Conservation (phyloP, 2,329 filamentous ascomycete species). For the Acephala macrosclerotiorum region DNA sequence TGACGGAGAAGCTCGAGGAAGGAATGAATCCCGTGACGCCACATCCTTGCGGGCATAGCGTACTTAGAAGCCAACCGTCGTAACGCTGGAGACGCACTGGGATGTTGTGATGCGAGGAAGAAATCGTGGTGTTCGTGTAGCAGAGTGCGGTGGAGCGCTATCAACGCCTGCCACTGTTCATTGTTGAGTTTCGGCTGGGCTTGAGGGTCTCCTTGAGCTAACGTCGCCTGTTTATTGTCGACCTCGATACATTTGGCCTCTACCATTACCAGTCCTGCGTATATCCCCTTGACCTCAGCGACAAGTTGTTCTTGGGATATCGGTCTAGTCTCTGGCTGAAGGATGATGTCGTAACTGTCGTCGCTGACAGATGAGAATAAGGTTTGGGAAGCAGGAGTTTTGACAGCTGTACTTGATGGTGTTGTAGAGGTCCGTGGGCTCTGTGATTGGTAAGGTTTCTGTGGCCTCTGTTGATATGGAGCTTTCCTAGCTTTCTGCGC, state of each 20-base stretch:
- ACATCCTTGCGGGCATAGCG: constrained; percentile 92
- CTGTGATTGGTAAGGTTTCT: constrained; percentile 25
- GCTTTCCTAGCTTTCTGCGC: constrained; percentile 33
- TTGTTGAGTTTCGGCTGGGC: constrained; percentile 56
- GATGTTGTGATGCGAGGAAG: constrained; percentile 88
- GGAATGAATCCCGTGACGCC: constrained; percentile 89
- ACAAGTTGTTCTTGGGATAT: constrained; percentile 42
- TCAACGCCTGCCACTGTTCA: constrained; percentile 85
- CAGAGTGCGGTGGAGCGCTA: constrained; percentile 81
- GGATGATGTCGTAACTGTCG: constrained; percentile 54
- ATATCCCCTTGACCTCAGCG: constrained; percentile 60
- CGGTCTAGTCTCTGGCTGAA: constrained; percentile 57
- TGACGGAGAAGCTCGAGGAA: too few species aligned
- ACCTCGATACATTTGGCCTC: constrained; percentile 89
- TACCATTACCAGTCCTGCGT: constrained; percentile 83
- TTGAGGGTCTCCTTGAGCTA: constrained; percentile 55
- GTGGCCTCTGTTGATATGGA: constrained; percentile 26
- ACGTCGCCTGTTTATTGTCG: constrained; percentile 66
- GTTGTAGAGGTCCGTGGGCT: constrained; percentile 58
- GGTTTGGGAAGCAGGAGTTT: constrained; percentile 66
- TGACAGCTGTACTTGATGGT: constrained; percentile 46
- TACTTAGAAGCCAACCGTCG: constrained; percentile 79
- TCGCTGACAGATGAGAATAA: constrained; percentile 67
- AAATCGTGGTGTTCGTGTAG: too few species aligned
- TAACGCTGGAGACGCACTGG: constrained; percentile 73